These are phyloP conservation scores for Chrysoporthe deuterocubensis DNA, from an alignment of 2,329 filamentous ascomycete genomes.

Conservation along the genomic window DNA sequence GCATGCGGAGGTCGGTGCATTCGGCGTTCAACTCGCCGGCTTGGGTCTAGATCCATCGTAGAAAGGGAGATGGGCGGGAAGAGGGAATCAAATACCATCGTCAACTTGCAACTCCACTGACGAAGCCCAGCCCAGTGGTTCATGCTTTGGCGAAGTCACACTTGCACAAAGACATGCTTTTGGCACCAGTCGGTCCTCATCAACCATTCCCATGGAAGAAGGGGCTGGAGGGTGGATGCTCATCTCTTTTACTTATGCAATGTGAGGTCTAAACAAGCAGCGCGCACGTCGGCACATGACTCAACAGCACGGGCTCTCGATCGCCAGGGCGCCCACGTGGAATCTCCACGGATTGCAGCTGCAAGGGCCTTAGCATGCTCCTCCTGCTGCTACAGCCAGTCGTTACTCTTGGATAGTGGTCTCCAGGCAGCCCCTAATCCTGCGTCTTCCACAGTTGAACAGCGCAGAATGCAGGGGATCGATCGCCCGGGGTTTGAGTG, in stretches of 20 bases:
- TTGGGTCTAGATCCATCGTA: conserved; percentile 2
- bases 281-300: not conserved
- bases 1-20: conserved; percentile 15
- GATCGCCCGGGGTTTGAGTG: not conserved
- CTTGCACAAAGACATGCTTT: not conserved
- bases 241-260: not conserved
- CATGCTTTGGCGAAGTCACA: not conserved
- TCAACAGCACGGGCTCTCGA: not conserved
- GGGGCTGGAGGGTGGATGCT: not conserved
- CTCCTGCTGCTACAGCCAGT: not conserved
- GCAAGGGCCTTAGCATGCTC: not conserved
- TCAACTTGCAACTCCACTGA: not conserved
- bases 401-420: not conserved
- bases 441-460: no score
- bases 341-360: not conserved
- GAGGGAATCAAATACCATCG: not conserved
- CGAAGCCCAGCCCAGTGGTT: not conserved
- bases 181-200: not conserved
- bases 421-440: not conserved
- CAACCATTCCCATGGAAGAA: not conserved
- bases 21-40: conserved; percentile 27
- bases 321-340: not conserved
- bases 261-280: not conserved
- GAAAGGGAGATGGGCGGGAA: not conserved
- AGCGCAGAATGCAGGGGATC: no score